Conservation (phyloP, 2,329 filamentous ascomycete genomes). For the Rhinocladiella similis region DNA sequence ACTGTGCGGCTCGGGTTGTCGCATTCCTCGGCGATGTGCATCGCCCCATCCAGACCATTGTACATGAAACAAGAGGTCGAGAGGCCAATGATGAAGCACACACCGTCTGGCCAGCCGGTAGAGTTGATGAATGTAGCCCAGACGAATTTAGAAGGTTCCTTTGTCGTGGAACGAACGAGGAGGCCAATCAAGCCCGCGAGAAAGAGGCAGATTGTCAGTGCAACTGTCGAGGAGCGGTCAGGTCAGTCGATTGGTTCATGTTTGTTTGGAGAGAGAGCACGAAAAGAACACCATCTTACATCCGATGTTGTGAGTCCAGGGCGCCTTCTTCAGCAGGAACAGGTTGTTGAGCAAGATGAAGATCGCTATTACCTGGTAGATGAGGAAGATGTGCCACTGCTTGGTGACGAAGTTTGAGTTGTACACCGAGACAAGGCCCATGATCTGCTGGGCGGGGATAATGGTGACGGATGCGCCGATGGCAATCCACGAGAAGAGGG, state of each 20-base stretch:
- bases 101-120: slow-evolving; percentile 28
- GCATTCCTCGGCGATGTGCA: slow-evolving; percentile 48
- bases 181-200: too few species aligned
- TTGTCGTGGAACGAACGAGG: too few species aligned
- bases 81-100: slow-evolving; percentile 34
- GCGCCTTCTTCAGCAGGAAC: slow-evolving; percentile 12
- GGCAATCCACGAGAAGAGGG: slow-evolving; percentile 31
- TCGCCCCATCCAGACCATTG: slow-evolving; percentile 29
- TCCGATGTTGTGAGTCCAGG: slow-evolving; percentile 13
- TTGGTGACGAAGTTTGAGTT: too few species aligned
- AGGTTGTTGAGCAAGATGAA: slow-evolving; percentile 26
- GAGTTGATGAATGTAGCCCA: slow-evolving; percentile 25
- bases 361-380: slow-evolving; percentile 25
- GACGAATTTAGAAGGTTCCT: slow-evolving; percentile 5
- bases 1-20: slow-evolving; percentile 37
- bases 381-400: slow-evolving; percentile 31
- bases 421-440: neutral
- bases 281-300: too few species aligned
- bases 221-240: too few species aligned
- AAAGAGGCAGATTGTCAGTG: too few species aligned
- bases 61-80: slow-evolving; percentile 25
- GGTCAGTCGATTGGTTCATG: too few species aligned
- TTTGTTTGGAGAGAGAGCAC: neutral
- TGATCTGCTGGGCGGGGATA: slow-evolving; percentile 31
- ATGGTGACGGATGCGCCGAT: slow-evolving; percentile 27